Base-by-base conservation (phyloP, 2,329 filamentous ascomycete species). In the Fusarium abutilonis region DNA sequence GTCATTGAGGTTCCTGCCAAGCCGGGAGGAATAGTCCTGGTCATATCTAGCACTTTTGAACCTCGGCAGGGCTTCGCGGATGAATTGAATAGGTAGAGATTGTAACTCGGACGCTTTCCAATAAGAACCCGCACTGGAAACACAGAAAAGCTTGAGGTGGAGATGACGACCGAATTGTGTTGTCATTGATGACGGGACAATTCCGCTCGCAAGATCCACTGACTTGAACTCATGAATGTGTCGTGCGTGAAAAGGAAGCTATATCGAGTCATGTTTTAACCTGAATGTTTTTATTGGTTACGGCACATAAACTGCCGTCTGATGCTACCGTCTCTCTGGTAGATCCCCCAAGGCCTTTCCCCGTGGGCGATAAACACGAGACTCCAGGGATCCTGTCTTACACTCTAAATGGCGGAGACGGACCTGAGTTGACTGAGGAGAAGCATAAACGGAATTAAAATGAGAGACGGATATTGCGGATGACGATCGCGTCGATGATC, bases 361-460 rank as follows among this genome's bases (percentile, higher is more conserved):
- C 53, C 59, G 53, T 47, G 51, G 52, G 44, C 46, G 46, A 42
- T 29, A 29, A 47, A 26, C 43, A 60, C 29, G 19, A 36, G 29
- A 42, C 48, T 46, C 44, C 35, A 45, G 19, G 11, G 32, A 51
- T 44, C 42, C 31, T 26, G 14, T 17, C 17, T 34, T 45, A 40
- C 56, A 55, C 56, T 50, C 56, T 56, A 19, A 68, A 56, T 53
- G 47, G 45, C 32, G 46, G 49, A 51, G 28, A 15, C 35, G 39
- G 41, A 6, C 28, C 28, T 39, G n/a, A 45, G 21, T 13, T 36
- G 34, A 44, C 36, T 60, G 66, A 69, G 66, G 66, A 40, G 60
- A 67, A 66, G 66, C 58, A 66, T 66, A 61, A 57, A 32, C 9
- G 9, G 8, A 38, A 48, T 39, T 49, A 32, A 40, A 15, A 19